A percentile compares a stretch with the other conserved stretches of the same genome.
These are phyloP conservation scores for Globisporangium cystogenes DNA, from an alignment of 352 stramenopile species.

Conservation along the genomic window DNA sequence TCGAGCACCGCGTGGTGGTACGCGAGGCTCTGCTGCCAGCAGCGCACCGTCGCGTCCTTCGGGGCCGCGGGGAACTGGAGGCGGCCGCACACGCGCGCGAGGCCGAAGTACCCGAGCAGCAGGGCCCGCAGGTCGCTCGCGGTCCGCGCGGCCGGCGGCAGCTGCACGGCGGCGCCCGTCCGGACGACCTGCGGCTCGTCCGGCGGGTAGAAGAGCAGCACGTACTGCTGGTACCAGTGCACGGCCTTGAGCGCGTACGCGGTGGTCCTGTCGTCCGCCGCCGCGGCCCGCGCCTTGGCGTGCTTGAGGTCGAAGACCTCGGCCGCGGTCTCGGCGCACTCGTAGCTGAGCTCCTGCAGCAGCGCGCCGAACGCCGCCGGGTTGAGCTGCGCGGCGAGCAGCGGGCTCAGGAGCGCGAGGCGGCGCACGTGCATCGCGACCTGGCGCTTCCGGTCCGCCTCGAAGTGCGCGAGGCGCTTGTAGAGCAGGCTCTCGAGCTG, in stretches of 20 bases:
- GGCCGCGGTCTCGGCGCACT: slow-evolving; percentile 50
- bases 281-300: slow-evolving; percentile 21
- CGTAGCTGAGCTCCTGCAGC: slow-evolving; percentile 64
- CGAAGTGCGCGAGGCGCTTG: slow-evolving; percentile 43
- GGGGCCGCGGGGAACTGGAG: slow-evolving; percentile 29
- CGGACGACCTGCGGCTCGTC: background rate
- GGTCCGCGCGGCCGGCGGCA: slow-evolving; percentile 25
- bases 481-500: slow-evolving; percentile 60
- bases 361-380: slow-evolving; percentile 40
- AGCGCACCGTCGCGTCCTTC: slow-evolving; percentile 41
- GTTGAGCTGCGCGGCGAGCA: slow-evolving; percentile 48
- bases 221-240: slow-evolving; percentile 65
- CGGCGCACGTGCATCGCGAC: slow-evolving; percentile 66
- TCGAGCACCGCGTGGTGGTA: slow-evolving; percentile 42
- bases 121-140: slow-evolving; percentile 37
- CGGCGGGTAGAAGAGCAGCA: slow-evolving; percentile 55
- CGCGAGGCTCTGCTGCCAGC: slow-evolving; percentile 53
- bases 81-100: slow-evolving; percentile 60
- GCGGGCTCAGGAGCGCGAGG: slow-evolving; percentile 32
- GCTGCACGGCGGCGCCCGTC: slow-evolving; percentile 20
- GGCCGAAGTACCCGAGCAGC: slow-evolving; percentile 50
- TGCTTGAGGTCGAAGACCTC: slow-evolving; percentile 65
- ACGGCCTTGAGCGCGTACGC: slow-evolving; percentile 56
- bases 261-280: slow-evolving; percentile 30
- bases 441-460: slow-evolving; percentile 43